Percentiles rank a stretch among this genome's conserved stretches.
phyloP scores from a whole-genome alignment of 2,329 filamentous ascomycete genomes.

The Neodidymelliopsis sp. region DNA sequence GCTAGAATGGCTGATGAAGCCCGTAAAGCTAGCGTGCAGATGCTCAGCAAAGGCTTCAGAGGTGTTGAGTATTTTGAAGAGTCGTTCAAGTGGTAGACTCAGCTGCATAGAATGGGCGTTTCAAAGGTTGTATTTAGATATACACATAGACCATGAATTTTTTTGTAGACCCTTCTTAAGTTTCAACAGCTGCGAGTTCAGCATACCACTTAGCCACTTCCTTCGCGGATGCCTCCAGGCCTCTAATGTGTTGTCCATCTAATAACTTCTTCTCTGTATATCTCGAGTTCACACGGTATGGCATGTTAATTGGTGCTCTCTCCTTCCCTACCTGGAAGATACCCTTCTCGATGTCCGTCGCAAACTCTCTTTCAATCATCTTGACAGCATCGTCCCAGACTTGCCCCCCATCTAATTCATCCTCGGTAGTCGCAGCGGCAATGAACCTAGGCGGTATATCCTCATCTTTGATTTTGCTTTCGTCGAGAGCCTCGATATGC shows the following conservation, averaged over 20 bases:
- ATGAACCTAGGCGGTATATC: conserved; percentile 39
- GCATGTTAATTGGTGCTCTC: conserved; percentile 42
- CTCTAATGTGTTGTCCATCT: conserved; percentile 25
- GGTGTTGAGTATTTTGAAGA: conserved; percentile 58
- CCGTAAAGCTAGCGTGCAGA: conserved; percentile 49
- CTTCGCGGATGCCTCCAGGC: conserved; percentile 33
- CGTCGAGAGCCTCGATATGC: conserved; percentile 41
- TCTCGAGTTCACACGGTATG: conserved; percentile 40
- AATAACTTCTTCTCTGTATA: conserved; percentile 37
- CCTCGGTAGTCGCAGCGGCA: conserved; percentile 33
- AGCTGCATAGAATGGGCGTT: conserved; percentile 3
- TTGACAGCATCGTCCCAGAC: conserved; percentile 36
- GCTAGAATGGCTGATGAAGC: conserved; percentile 56
- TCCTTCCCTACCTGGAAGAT: conserved; percentile 34
- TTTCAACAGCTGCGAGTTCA: conserved; percentile 14
- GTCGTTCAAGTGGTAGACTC: conserved; percentile 54
- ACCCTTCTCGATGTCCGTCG: conserved; percentile 22
- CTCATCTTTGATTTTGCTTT: conserved; percentile 19
- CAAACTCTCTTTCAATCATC: conserved; percentile 29
- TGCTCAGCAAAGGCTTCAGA: conserved; percentile 34
- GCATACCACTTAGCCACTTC: conserved; percentile 43
- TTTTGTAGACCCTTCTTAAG: neutral
- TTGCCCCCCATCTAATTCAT: conserved; percentile 24
- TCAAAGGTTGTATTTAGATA: neutral
- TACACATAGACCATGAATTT: neutral